Evolutionary conservation across 164 flowering plant genomes (phyloP).

Genomic region (Cinnamomum chago): DNA sequence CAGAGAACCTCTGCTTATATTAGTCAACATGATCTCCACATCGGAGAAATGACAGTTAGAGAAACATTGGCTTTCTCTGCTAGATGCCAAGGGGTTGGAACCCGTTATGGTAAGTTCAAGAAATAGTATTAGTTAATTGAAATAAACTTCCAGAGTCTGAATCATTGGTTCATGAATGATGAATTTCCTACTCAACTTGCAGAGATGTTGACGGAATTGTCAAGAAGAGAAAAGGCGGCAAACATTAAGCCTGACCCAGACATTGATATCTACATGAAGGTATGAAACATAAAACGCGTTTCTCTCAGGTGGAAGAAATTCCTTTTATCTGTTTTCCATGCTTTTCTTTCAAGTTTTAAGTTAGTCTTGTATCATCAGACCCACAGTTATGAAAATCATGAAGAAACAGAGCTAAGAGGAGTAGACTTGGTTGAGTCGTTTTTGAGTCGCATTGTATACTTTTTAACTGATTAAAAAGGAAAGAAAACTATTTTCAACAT

Average conservation of each 20-base stretch:
- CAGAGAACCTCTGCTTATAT: slow-evolving; percentile 63
- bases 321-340: too few species aligned
- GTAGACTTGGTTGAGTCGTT: too few species aligned
- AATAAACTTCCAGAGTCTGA: neutral
- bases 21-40: slow-evolving; percentile 57
- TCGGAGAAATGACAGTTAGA: slow-evolving; percentile 59
- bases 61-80: slow-evolving; percentile 60
- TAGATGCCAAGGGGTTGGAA: slow-evolving; percentile 63
- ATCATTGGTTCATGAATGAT: neutral
- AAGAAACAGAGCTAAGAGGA: too few species aligned
- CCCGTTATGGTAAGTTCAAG: slow-evolving; percentile 36
- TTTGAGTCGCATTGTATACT: too few species aligned
- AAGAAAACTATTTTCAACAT: too few species aligned
- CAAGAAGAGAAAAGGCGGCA: slow-evolving; percentile 28
- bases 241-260: slow-evolving; percentile 31
- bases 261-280: slow-evolving; percentile 35
- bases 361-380: too few species aligned
- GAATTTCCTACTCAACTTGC: neutral
- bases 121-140: neutral
- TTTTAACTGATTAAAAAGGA: too few species aligned
- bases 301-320: too few species aligned
- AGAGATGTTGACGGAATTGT: slow-evolving; percentile 29
- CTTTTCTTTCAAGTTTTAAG: too few species aligned
- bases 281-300: neutral
- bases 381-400: too few species aligned